phyloP scores from a whole-genome alignment of 1,284 basidiomycete genomes.

The Albatrellus sp. region DNA sequence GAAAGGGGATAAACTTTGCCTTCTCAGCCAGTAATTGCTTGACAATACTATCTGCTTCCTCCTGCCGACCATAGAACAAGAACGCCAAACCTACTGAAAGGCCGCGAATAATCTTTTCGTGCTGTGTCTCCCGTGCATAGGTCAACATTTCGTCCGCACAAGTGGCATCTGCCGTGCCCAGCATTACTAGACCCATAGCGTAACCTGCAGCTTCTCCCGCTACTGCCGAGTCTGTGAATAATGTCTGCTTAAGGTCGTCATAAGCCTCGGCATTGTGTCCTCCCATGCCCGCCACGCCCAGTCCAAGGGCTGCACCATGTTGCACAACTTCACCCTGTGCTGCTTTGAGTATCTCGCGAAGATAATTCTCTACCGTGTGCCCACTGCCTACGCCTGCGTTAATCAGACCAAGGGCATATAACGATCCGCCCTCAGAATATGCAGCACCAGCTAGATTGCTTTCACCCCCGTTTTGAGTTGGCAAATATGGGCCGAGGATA shows the following conservation, averaged over 20 bases:
- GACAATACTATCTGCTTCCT: slow-evolving; percentile 75
- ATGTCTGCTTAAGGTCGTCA: slow-evolving; percentile 77
- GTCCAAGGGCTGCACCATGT: slow-evolving; percentile 88
- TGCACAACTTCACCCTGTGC: slow-evolving; percentile 79
- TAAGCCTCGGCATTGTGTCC: slow-evolving; percentile 82
- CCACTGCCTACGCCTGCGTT: slow-evolving; percentile 79
- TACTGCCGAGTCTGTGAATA: slow-evolving; percentile 89
- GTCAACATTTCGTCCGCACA: slow-evolving; percentile 86
- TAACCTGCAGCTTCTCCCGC: slow-evolving; percentile 91
- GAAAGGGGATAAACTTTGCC: slow-evolving; percentile 29
- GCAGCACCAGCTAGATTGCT: slow-evolving; percentile 63
- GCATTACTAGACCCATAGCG: slow-evolving; percentile 94
- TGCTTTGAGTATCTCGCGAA: slow-evolving; percentile 65
- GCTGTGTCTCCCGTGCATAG: slow-evolving; percentile 91
- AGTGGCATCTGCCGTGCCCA: slow-evolving; percentile 73
- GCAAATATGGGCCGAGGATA: slow-evolving; percentile 90
- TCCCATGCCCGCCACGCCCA: slow-evolving; percentile 89
- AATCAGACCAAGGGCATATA: slow-evolving; percentile 91
- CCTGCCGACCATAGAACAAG: slow-evolving; percentile 83
- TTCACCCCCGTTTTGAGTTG: slow-evolving; percentile 52
- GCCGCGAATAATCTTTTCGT: slow-evolving; percentile 96
- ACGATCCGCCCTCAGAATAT: slow-evolving; percentile 87
- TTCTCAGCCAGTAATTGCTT: slow-evolving; percentile 74
- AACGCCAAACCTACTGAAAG: slow-evolving; percentile 86
- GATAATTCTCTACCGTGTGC: slow-evolving; percentile 56